A percentile compares a stretch with the other conserved stretches of the same genome.
Conservation (phyloP, 768 basidiomycete genomes). For the Tulasnella sp. region DNA sequence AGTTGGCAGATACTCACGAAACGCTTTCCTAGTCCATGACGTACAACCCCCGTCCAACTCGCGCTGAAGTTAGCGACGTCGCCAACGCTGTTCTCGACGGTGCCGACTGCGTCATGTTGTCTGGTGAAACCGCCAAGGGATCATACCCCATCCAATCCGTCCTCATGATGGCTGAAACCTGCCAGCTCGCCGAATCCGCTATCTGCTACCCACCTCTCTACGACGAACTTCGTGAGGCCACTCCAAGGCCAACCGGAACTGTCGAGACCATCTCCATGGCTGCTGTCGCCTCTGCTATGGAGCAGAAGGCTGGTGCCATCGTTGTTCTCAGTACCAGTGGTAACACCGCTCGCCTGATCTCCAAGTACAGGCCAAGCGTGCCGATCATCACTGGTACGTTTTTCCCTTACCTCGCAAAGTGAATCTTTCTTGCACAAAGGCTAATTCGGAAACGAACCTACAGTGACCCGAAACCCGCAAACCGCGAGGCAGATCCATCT, state of each 20-base stretch:
- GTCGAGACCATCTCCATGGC: constrained; percentile 95
- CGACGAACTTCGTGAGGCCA: constrained; percentile 76
- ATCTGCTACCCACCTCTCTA: constrained; percentile 94
- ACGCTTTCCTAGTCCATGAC: constrained; percentile 76
- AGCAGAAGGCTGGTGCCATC: constrained; percentile 93
- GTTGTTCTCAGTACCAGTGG: constrained; percentile 96
- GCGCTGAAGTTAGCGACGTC: constrained; percentile 98
- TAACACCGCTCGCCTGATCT: constrained; percentile 90
- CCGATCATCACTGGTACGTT: constrained; percentile 89
- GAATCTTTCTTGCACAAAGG: not conserved
- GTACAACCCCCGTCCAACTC: constrained; percentile 97
- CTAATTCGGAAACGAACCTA: not conserved
- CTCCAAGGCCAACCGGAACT: constrained; percentile 86
- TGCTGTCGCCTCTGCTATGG: constrained; percentile 89
- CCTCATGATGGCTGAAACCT: constrained; percentile 99
- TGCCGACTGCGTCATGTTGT: constrained; percentile 99
- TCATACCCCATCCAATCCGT: constrained; percentile 95
- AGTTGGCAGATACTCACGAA: constrained; percentile 28
- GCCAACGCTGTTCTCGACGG: constrained; percentile 99
- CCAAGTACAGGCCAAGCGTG: constrained; percentile 90
- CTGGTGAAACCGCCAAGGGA: constrained; percentile 98
- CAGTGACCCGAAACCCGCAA: constrained; percentile 93
- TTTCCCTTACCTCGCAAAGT: not conserved
- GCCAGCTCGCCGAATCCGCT: constrained; percentile 90
- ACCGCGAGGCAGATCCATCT: constrained; percentile 96